phyloP scores from a whole-genome alignment of 2,329 filamentous ascomycete species.

The Apiospora rasikravindrae region DNA sequence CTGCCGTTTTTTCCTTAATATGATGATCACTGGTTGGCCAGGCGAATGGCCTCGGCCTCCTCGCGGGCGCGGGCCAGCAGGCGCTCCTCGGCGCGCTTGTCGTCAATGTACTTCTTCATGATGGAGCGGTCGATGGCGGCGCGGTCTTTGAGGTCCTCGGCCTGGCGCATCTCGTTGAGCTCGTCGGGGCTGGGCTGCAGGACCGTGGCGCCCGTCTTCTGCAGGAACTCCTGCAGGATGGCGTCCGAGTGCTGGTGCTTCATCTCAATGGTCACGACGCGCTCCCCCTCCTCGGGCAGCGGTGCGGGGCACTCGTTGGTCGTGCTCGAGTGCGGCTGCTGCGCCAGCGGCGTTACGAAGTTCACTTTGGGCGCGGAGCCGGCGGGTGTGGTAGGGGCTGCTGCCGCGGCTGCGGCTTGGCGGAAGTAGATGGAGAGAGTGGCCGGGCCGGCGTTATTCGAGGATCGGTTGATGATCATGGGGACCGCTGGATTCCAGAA shows the following conservation, averaged over 20 bases:
- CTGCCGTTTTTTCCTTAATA: background rate
- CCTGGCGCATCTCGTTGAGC: conserved; percentile 58
- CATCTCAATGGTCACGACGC: conserved; percentile 64
- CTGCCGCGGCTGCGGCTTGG: conserved; percentile 36
- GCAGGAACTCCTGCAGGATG: conserved; percentile 68
- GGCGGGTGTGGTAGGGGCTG: conserved; percentile 21
- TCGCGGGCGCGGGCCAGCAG: conserved; percentile 60
- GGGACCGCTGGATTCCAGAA: conserved; percentile 88
- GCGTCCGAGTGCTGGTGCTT: conserved; percentile 63
- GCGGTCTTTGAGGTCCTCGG: conserved; percentile 59
- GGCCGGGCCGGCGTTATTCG: conserved; percentile 60
- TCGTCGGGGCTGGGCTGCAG: conserved; percentile 66
- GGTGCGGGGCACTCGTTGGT: conserved; percentile 55
- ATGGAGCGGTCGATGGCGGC: conserved; percentile 60
- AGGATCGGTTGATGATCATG: conserved; percentile 79
- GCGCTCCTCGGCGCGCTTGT: conserved; percentile 66
- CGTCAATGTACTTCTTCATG: conserved; percentile 57
- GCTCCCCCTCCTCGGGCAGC: conserved; percentile 54
- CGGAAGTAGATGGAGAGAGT: conserved; percentile 70
- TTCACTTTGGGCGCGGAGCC: conserved; percentile 25
- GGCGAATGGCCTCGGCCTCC: conserved; percentile 51
- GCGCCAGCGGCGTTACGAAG: conserved; percentile 37
- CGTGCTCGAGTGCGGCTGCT: conserved; percentile 54
- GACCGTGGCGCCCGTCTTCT: conserved; percentile 63
- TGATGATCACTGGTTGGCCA: conserved; percentile 35